phyloP scores from a whole-genome alignment of 2,329 filamentous ascomycete genomes.

The Beauveria sp. region DNA sequence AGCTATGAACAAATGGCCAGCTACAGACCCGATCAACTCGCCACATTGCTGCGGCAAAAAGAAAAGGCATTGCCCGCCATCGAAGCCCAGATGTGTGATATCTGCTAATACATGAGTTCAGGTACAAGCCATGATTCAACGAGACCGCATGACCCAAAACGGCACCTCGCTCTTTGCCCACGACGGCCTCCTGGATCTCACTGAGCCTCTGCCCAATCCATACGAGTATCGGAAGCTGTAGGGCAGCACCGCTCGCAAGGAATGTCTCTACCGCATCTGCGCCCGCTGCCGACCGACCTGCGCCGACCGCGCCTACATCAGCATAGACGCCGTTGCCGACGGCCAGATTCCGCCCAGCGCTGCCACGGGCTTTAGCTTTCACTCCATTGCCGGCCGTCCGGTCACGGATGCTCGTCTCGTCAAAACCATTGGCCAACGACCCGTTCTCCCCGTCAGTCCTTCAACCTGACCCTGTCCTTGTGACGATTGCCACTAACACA shows the following conservation, averaged over 20 bases:
- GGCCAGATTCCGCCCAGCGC: constrained; percentile 43
- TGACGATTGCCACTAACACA: background rate
- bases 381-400: constrained; percentile 35
- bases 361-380: constrained; percentile 46
- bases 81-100: background rate
- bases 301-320: constrained; percentile 38
- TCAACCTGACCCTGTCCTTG: background rate
- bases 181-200: constrained; percentile 14
- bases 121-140: constrained; percentile 26
- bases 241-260: constrained; percentile 27
- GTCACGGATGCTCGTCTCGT: constrained; percentile 31
- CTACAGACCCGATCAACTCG: constrained; percentile 42
- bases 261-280: constrained; percentile 47
- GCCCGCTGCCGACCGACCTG: constrained; percentile 38
- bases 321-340: constrained; percentile 40
- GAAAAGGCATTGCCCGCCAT: constrained; percentile 32
- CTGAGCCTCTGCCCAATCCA: constrained; percentile 12
- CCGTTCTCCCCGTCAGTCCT: constrained; percentile 27
- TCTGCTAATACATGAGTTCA: constrained; percentile 16
- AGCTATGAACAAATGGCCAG: constrained; percentile 30
- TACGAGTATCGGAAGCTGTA: constrained; percentile 27
- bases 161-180: constrained; percentile 17
- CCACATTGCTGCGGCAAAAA: constrained; percentile 41
- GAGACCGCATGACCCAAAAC: constrained; percentile 19
- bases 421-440: constrained; percentile 32